These are phyloP conservation scores for Eutypa lata DNA, from an alignment of 2,329 filamentous ascomycete genomes.

Conservation along the genomic window DNA sequence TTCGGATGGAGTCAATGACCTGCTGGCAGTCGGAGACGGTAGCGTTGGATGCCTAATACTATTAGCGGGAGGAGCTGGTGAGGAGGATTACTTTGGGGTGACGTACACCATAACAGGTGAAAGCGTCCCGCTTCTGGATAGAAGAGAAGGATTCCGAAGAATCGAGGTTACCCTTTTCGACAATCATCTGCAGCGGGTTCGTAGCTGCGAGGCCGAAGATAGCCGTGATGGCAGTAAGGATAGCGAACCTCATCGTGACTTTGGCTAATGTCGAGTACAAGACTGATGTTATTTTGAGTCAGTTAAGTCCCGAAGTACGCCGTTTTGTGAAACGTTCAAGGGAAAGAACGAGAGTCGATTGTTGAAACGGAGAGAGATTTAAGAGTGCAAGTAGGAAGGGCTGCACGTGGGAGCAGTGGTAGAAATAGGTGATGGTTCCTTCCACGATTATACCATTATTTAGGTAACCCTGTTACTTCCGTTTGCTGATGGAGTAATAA, in stretches of 20 bases:
- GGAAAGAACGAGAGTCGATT: too few species aligned
- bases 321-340: not conserved
- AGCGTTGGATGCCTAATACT: slow-evolving; percentile 15
- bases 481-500: not conserved
- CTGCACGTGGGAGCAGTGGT: not conserved
- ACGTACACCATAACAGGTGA: slow-evolving; percentile 25
- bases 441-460: too few species aligned
- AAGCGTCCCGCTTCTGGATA: slow-evolving; percentile 25
- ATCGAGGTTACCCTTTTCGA: not conserved
- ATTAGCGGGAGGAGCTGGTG: not conserved
- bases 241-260: slow-evolving; percentile 8
- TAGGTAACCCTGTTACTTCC: too few species aligned
- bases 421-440: not conserved
- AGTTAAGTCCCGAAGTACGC: not conserved
- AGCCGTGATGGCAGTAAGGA: slow-evolving; percentile 1
- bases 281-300: not conserved
- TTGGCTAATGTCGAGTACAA: not conserved
- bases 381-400: not conserved
- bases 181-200: not conserved
- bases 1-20: slow-evolving; percentile 18
- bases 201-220: slow-evolving; percentile 4
- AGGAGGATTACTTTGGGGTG: not conserved
- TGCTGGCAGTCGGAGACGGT: slow-evolving; percentile 20
- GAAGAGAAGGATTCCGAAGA: not conserved
- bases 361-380: not conserved